Conservation (phyloP, 495 filamentous ascomycete species). For the Penicillium subrubescens region DNA sequence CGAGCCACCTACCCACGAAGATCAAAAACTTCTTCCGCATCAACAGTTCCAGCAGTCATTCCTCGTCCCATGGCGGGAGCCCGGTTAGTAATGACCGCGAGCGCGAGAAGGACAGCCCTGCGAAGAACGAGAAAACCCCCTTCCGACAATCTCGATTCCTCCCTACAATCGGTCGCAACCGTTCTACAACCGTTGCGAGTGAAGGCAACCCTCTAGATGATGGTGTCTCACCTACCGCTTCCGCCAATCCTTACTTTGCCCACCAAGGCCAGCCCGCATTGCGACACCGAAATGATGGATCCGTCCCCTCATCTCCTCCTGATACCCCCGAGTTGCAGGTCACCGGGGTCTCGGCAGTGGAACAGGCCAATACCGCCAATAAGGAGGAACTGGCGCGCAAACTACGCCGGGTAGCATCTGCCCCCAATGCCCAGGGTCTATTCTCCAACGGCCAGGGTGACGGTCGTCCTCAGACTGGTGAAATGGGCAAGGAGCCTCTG, state of each 20-base stretch:
- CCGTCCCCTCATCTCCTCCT: conserved; percentile 94
- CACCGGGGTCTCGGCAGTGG: conserved; percentile 68
- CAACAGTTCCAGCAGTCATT: conserved; percentile 66
- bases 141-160: conserved; percentile 86
- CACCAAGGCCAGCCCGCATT: conserved; percentile 93
- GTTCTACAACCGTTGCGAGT: conserved; percentile 87
- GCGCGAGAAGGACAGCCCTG: conserved; percentile 38
- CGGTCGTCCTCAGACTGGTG: conserved; percentile 77
- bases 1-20: conserved; percentile 76
- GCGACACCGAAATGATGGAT: conserved; percentile 92
- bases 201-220: conserved; percentile 92
- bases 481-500: conserved; percentile 76
- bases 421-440: conserved; percentile 93
- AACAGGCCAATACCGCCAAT: conserved; percentile 75
- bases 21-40: conserved; percentile 99
- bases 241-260: conserved; percentile 95
- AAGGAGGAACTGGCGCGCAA: conserved; percentile 95
- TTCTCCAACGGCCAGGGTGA: conserved; percentile 68
- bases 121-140: conserved; percentile 61
- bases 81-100: conserved; percentile 45
- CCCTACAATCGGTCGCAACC: conserved; percentile 72
- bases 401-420: conserved; percentile 88
- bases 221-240: conserved; percentile 84
- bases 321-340: conserved; percentile 82
- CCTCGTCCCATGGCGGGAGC: conserved; percentile 44